A percentile compares a stretch with the other conserved stretches of the same genome.
These are phyloP conservation scores for Fraxinus floribunda DNA, from an alignment of 305 asterid species.

Conservation along the genomic window DNA sequence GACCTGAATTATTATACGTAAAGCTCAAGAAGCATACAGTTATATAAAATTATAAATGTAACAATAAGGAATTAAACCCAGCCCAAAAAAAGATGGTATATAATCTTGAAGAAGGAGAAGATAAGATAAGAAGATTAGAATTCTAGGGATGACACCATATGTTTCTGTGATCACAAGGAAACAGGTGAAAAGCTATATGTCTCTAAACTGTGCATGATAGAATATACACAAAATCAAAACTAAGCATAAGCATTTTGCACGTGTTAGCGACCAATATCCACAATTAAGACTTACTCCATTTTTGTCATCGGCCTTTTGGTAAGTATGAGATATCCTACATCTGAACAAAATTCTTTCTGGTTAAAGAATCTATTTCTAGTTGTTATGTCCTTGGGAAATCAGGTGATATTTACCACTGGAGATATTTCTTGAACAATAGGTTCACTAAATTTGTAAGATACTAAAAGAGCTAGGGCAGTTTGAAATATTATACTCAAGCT, in stretches of 20 bases:
- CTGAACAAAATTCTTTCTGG: background rate
- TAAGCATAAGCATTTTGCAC: background rate
- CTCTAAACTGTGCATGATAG: background rate
- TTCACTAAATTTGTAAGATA: background rate
- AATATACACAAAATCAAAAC: background rate
- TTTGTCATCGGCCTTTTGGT: background rate
- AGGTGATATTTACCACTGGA: background rate
- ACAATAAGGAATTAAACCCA: background rate
- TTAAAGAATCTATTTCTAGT: background rate
- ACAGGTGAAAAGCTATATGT: background rate
- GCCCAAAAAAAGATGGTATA: background rate
- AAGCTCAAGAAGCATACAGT: conserved; percentile 22
- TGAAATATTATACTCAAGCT: background rate
- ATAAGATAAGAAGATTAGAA: background rate
- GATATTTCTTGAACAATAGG: background rate
- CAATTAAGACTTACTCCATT: background rate
- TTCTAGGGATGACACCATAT: background rate
- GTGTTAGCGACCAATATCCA: background rate
- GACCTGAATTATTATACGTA: conserved; percentile 46
- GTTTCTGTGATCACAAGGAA: background rate
- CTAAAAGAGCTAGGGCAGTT: background rate
- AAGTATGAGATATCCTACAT: background rate
- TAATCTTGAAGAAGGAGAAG: background rate
- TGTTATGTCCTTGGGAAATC: background rate
- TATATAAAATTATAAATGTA: background rate